Conservation (phyloP, 1,284 basidiomycete genomes). For the Ustilago loliicola region DNA sequence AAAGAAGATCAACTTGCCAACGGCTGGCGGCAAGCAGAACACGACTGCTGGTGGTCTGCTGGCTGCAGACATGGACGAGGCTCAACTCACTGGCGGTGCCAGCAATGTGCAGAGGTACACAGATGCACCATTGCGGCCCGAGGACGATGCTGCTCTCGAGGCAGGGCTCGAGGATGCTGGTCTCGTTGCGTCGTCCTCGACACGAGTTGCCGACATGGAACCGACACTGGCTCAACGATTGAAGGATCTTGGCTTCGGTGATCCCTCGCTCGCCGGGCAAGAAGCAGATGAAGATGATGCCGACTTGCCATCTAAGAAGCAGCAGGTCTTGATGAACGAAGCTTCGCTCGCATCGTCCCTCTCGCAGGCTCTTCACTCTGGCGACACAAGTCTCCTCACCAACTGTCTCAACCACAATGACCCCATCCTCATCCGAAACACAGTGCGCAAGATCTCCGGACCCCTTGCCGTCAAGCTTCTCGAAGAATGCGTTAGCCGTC, state of each 20-base stretch:
- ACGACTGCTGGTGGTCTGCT: constrained; percentile 18
- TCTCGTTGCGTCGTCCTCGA: constrained; percentile 17
- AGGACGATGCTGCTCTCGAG: constrained; percentile 34
- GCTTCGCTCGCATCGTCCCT: constrained; percentile 92
- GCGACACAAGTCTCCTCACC: constrained; percentile 88
- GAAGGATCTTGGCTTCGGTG: constrained; percentile 51
- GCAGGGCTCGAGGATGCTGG: constrained; percentile 36
- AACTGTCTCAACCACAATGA: constrained; percentile 89
- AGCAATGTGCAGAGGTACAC: constrained; percentile 54
- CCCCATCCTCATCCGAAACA: constrained; percentile 83
- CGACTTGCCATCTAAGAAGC: constrained; percentile 36
- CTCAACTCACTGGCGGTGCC: constrained; percentile 45
- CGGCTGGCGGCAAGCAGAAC: constrained; percentile 17
- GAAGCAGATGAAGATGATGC: constrained; percentile 46
- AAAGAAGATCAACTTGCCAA: constrained; percentile 30
- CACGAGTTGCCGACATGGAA: constrained; percentile 32
- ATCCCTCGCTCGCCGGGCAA: constrained; percentile 38
- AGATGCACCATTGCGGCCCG: constrained; percentile 46
- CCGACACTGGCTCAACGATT: constrained; percentile 61
- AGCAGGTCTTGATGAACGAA: constrained; percentile 76
- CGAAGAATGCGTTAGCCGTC: constrained; percentile 87
- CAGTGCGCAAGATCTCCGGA: constrained; percentile 88
- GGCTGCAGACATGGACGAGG: constrained; percentile 36
- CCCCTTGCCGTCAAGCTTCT: constrained; percentile 89
- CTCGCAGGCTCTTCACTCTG: constrained; percentile 95